phyloP scores from a whole-genome alignment of 176 grass and related monocot species.

The Aegilops tauschii region DNA sequence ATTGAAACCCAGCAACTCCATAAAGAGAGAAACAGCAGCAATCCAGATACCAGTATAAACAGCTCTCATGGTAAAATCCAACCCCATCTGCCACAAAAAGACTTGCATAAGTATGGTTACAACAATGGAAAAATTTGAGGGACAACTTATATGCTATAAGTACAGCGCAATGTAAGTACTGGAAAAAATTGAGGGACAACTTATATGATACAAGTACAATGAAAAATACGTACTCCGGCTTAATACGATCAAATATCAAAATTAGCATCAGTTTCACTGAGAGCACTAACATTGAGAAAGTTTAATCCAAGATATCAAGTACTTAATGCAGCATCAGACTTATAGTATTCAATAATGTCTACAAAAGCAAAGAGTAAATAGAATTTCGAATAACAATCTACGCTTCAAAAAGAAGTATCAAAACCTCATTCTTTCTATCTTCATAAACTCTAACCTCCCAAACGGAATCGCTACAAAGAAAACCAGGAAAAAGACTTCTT shows the following conservation, averaged over 20 bases:
- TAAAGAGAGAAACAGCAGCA: conserved; percentile 84
- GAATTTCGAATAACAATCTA: not conserved
- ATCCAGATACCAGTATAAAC: conserved; percentile 93
- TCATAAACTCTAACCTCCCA: not conserved
- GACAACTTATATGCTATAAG: not conserved
- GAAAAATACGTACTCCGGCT: not conserved
- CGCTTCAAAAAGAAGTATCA: not conserved
- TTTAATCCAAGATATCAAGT: not conserved
- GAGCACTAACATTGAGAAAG: not conserved
- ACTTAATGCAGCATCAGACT: not conserved
- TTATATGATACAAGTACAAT: not conserved
- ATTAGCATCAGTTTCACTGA: not conserved
- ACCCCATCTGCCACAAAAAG: conserved; percentile 80
- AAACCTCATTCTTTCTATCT: not conserved
- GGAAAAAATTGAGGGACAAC: not conserved
- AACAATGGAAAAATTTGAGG: not conserved
- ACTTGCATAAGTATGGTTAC: conserved; percentile 21
- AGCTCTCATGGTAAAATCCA: conserved; percentile 82
- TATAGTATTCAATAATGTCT: not conserved
- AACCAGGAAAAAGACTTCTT: not conserved
- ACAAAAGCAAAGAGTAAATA: not conserved
- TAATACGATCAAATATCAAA: conserved; percentile 6
- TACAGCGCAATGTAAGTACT: not conserved
- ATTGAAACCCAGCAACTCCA: conserved; percentile 97
- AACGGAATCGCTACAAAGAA: not conserved